Base-by-base conservation (phyloP, 768 basidiomycete genomes). In the Leucosporidium yakuticum region DNA sequence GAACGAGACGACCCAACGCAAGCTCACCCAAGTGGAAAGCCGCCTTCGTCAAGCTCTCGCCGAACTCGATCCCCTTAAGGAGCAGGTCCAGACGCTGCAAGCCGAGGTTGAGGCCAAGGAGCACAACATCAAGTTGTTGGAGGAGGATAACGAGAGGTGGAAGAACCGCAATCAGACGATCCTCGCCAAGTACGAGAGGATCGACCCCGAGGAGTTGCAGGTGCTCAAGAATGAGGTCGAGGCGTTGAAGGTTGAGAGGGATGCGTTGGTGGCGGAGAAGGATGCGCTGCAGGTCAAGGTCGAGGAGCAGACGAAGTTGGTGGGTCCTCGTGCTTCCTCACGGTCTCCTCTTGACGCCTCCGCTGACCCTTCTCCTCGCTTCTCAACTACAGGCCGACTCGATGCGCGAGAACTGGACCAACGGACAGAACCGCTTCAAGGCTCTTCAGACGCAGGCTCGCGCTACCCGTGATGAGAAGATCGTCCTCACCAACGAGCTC, bases 171-270 rank as follows among this genome's bases (percentile, higher is more conserved):
- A 90, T 74, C 76, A 84, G 31, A 89, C 92, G 63, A 80, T 94
- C 29, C 81, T 94, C 60, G 86, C 83, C 80, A 93, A 93, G 88
- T 91, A 91, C 75, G 90, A 93, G 73, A 88, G 91, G 55, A 87
- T 90, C 72, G 91, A 92, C 76, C 90, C 91, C 23, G 85, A 87
- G 4, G 91, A 93, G 74, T 81, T 92, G 48, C 88, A 91, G 74
- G 82, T 83, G 11, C 82, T 93, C 63, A 89, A 86, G 77, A 87
- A 88, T 29, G 87, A 91, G 75, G 66, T 75, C 39, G 68, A 61
- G 32, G 25, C 32, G 39, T 17, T 60, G 62, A 69, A 56, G 44
- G 60, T 64, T 9, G 31, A 60, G 27, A 49, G 56, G 21, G 67
- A 9, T 60, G 59, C 36, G 58, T 39, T 11, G 59, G 39, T 23